A percentile compares a stretch with the other conserved stretches of the same genome.
Evolutionary conservation across 2,329 filamentous ascomycete species (phyloP).

Genomic region (Apiospora phragmitis): DNA sequence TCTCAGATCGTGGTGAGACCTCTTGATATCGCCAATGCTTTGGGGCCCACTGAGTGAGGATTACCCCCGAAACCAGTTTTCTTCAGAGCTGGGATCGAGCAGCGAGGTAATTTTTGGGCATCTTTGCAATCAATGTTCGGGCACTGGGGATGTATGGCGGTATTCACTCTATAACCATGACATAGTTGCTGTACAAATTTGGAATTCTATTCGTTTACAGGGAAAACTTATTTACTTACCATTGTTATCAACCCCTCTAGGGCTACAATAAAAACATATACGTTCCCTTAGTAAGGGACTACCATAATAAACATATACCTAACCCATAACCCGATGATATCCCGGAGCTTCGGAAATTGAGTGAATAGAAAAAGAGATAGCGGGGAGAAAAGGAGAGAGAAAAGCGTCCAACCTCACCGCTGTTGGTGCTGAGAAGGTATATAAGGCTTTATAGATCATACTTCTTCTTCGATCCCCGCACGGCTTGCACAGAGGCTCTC

Average conservation of each 20-base stretch:
- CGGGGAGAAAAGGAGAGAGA: background rate
- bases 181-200: background rate
- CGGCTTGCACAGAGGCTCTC: background rate
- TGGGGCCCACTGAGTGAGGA: slow-evolving; percentile 8
- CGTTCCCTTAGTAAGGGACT: background rate
- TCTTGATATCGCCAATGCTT: background rate
- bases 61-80: background rate
- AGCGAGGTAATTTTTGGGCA: background rate
- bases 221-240: background rate
- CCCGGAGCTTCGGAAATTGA: background rate
- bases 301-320: background rate
- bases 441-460: background rate
- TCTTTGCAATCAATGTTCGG: background rate
- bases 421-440: background rate
- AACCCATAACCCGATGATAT: background rate
- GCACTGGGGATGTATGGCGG: background rate
- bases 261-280: background rate
- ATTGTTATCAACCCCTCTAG: background rate
- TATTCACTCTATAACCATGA: background rate
- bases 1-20: slow-evolving; percentile 11
- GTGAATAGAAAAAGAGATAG: background rate
- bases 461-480: background rate
- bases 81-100: background rate
- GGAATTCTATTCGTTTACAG: background rate
- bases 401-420: background rate